A percentile compares a stretch with the other conserved stretches of the same genome.
phyloP scores from a whole-genome alignment of 306 rosid genomes.

The Dalbergia oliveri region DNA sequence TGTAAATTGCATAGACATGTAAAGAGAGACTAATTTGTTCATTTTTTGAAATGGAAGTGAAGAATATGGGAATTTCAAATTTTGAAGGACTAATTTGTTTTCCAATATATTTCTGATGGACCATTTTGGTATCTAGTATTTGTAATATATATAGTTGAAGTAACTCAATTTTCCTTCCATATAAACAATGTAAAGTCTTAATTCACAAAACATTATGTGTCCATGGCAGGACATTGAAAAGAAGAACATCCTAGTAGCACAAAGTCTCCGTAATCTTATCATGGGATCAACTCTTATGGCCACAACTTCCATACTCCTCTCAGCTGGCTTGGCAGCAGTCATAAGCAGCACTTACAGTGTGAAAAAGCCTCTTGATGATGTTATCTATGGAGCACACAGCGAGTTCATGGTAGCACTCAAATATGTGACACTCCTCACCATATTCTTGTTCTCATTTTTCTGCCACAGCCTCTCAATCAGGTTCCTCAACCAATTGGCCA shows the following conservation, averaged over 20 bases:
- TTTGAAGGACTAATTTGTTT: too few relatives aligned
- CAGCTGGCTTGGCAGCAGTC: slow-evolving; percentile 80
- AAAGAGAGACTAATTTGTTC: too few relatives aligned
- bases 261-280: slow-evolving; percentile 76
- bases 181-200: background rate
- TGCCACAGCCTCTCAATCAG: slow-evolving; percentile 77
- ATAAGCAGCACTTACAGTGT: slow-evolving; percentile 87
- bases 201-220: background rate
- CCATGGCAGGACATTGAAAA: slow-evolving; percentile 85
- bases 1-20: too few relatives aligned
- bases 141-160: background rate
- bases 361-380: slow-evolving; percentile 75
- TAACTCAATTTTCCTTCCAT: background rate
- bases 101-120: too few relatives aligned
- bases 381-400: slow-evolving; percentile 76
- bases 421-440: slow-evolving; percentile 71
- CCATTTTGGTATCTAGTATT: too few relatives aligned
- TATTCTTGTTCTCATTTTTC: slow-evolving; percentile 77
- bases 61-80: too few relatives aligned
- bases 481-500: slow-evolving; percentile 71
- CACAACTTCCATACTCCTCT: slow-evolving; percentile 83
- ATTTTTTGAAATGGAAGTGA: too few relatives aligned
- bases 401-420: slow-evolving; percentile 84
- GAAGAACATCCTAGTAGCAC: slow-evolving; percentile 87
- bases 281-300: slow-evolving; percentile 98